Evolutionary conservation across 495 filamentous ascomycete species (phyloP).

Genomic region (Tuber microsphaerosporum): DNA sequence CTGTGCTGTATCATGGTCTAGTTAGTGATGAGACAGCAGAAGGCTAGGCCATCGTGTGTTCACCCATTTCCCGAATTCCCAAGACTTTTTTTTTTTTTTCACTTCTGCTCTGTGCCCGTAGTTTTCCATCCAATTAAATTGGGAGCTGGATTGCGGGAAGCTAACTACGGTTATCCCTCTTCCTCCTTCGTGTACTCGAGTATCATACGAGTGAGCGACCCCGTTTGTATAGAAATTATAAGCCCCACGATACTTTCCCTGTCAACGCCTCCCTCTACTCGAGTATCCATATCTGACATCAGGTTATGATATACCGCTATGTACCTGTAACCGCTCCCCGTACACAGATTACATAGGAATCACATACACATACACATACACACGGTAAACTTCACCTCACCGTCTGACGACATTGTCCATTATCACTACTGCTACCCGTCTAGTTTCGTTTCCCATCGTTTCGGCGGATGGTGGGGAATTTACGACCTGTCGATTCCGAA

Average conservation of each 20-base stretch:
- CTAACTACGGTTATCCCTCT: not conserved
- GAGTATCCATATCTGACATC: not conserved
- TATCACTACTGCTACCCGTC: not conserved
- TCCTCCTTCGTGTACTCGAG: not conserved
- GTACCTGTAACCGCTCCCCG: not conserved
- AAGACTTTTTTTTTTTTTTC: not conserved
- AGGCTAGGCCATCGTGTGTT: not conserved
- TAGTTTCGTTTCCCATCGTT: not conserved
- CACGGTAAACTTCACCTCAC: not conserved
- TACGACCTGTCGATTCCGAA: not conserved
- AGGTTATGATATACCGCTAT: slow-evolving; percentile 1
- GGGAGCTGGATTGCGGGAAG: not conserved
- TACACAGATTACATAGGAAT: not conserved
- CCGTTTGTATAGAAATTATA: not conserved
- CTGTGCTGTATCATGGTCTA: not conserved
- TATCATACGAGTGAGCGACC: not conserved
- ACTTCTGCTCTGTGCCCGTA: not conserved
- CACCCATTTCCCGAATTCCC: not conserved
- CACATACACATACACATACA: not conserved
- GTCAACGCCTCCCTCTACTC: not conserved
- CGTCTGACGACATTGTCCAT: slow-evolving; percentile 1
- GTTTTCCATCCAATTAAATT: not conserved
- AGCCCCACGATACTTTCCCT: not conserved
- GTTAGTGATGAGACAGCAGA: not conserved
- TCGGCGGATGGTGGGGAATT: not conserved